These are phyloP conservation scores for Fusarium heterosporum DNA, from an alignment of 2,329 filamentous ascomycete species.

Conservation along the genomic window DNA sequence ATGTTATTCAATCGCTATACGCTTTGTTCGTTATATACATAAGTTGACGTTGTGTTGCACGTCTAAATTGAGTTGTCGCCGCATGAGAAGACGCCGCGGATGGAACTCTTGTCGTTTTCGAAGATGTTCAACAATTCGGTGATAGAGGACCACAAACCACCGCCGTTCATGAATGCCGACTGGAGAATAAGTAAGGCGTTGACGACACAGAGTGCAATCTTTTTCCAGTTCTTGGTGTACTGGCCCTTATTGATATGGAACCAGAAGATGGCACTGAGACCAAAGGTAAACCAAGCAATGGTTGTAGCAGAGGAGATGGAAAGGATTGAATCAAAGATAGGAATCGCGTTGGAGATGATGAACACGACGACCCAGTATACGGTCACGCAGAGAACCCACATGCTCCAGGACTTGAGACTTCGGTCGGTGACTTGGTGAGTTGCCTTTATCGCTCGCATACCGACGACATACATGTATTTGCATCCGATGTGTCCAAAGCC, in stretches of 20 bases:
- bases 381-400: slow-evolving; percentile 50
- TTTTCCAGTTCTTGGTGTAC: slow-evolving; percentile 40
- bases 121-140: slow-evolving; percentile 48
- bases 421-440: slow-evolving; percentile 50
- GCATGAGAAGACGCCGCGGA: slow-evolving; percentile 50
- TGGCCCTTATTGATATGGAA: slow-evolving; percentile 50
- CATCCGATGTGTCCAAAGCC: slow-evolving; percentile 50
- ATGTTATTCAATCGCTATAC: slow-evolving; percentile 21
- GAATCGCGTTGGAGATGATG: slow-evolving; percentile 52
- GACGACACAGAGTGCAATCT: slow-evolving; percentile 28
- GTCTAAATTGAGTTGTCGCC: slow-evolving; percentile 48
- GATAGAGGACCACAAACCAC: slow-evolving; percentile 51
- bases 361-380: slow-evolving; percentile 51
- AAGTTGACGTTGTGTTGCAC: neutral
- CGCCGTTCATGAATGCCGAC: slow-evolving; percentile 52
- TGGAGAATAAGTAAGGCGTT: slow-evolving; percentile 49
- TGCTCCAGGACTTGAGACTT: slow-evolving; percentile 50
- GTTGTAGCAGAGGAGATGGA: slow-evolving; percentile 52
- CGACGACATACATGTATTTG: slow-evolving; percentile 51
- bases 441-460: slow-evolving; percentile 49
- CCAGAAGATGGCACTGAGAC: slow-evolving; percentile 52
- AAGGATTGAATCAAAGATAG: slow-evolving; percentile 53
- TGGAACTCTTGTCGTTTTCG: slow-evolving; percentile 35
- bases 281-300: slow-evolving; percentile 53
- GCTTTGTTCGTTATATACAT: neutral